Evolutionary conservation across 2,329 filamentous ascomycete species (phyloP).

Genomic region (Mollisiaceae sp.): DNA sequence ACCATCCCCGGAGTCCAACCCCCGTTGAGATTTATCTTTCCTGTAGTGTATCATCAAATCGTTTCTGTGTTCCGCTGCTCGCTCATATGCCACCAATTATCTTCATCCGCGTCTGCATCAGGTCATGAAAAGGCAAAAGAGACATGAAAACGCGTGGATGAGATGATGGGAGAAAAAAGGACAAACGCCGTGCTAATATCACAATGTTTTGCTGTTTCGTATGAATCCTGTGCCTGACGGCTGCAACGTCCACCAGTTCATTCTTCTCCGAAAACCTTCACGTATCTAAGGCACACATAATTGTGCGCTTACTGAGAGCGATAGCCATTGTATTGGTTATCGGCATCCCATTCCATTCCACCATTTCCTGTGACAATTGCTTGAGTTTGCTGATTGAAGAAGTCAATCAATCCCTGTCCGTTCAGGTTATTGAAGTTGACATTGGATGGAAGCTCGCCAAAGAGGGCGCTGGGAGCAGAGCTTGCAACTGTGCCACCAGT

Average conservation of each 20-base stretch:
- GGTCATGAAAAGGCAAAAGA: slow-evolving; percentile 25
- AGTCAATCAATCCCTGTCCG: slow-evolving; percentile 38
- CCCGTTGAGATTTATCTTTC: slow-evolving; percentile 34
- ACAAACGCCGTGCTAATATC: slow-evolving; percentile 36
- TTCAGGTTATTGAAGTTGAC: slow-evolving; percentile 32
- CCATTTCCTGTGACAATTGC: slow-evolving; percentile 28
- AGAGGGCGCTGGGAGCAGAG: slow-evolving; percentile 35
- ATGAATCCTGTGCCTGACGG: slow-evolving; percentile 21
- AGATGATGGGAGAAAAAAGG: slow-evolving; percentile 17
- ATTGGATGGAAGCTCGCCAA: slow-evolving; percentile 38
- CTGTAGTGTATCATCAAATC: slow-evolving; percentile 24
- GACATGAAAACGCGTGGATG: slow-evolving; percentile 15
- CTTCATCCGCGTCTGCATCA: slow-evolving; percentile 17
- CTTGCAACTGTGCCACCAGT: slow-evolving; percentile 33
- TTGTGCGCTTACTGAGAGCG: slow-evolving; percentile 30
- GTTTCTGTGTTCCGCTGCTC: slow-evolving; percentile 3
- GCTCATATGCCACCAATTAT: slow-evolving; percentile 13
- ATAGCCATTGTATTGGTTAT: slow-evolving; percentile 36
- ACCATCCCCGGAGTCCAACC: slow-evolving; percentile 35
- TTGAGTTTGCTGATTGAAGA: slow-evolving; percentile 37
- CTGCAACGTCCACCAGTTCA: slow-evolving; percentile 32
- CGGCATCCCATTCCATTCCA: slow-evolving; percentile 37
- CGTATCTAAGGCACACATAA: neutral
- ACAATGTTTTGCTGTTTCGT: slow-evolving; percentile 31
- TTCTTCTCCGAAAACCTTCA: slow-evolving; percentile 14